phyloP scores from a whole-genome alignment of 2,329 filamentous ascomycete genomes.

The Scytalidium sp. region DNA sequence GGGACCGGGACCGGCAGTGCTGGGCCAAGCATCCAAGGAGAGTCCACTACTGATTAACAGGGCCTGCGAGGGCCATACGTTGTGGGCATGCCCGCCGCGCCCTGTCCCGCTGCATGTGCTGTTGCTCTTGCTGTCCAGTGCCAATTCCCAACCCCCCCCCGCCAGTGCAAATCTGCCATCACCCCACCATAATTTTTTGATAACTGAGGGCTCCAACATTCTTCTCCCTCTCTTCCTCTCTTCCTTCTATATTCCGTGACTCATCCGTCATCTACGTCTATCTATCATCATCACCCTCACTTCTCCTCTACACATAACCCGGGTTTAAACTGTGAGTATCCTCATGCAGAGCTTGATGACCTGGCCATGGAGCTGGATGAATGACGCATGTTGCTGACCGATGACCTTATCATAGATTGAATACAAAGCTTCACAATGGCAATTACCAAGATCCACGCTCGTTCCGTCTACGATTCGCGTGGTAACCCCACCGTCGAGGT shows the following conservation, averaged over 20 bases:
- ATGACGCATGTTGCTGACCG: too few relatives aligned
- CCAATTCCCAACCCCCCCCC: not conserved
- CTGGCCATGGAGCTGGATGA: too few relatives aligned
- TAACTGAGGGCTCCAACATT: not conserved
- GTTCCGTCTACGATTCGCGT: constrained; percentile 98
- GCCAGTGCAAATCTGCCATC: not conserved
- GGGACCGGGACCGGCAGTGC: not conserved
- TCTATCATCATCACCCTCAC: too few relatives aligned
- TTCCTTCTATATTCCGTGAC: not conserved
- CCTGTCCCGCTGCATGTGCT: not conserved
- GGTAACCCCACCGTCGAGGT: constrained; percentile 98
- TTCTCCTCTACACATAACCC: too few relatives aligned
- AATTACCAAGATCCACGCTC: constrained; percentile 85
- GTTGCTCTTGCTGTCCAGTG: not conserved
- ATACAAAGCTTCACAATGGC: constrained; percentile 63
- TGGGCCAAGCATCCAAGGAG: not conserved
- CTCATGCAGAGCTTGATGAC: too few relatives aligned
- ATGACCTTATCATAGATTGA: not conserved
- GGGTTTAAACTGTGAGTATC: too few relatives aligned
- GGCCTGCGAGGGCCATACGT: not conserved
- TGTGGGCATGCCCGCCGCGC: not conserved
- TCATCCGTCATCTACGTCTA: too few relatives aligned
- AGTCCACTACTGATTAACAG: too few relatives aligned
- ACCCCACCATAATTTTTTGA: not conserved
- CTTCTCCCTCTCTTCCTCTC: not conserved